Conservation (phyloP, 1,139 yeast genomes). For the Sugiyamaella xylanicola region DNA sequence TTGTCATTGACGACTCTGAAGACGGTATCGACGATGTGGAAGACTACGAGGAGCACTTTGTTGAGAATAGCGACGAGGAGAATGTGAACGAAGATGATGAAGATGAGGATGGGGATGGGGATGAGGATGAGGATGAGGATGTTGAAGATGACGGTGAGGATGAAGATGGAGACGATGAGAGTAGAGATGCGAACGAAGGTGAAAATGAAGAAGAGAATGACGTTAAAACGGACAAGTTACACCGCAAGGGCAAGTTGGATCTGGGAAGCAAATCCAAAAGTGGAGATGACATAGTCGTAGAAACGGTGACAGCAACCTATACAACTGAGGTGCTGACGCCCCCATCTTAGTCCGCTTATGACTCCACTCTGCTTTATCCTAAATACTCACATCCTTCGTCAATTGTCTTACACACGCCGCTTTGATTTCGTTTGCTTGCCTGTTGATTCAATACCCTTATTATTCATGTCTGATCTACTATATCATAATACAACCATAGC, state of each 20-base stretch:
- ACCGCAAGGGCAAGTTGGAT: background rate
- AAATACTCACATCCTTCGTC: too few relatives aligned
- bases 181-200: slow-evolving; percentile 6
- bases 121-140: slow-evolving; percentile 14
- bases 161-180: slow-evolving; percentile 9
- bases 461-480: background rate
- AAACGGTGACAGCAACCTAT: too few relatives aligned
- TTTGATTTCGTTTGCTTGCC: background rate
- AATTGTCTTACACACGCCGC: too few relatives aligned
- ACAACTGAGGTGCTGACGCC: background rate
- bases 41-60: slow-evolving; percentile 7
- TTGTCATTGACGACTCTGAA: slow-evolving; percentile 1
- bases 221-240: too few relatives aligned
- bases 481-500: background rate
- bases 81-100: slow-evolving; percentile 6
- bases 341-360: too few relatives aligned
- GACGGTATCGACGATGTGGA: slow-evolving; percentile 14
- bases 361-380: too few relatives aligned
- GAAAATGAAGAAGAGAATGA: background rate
- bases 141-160: slow-evolving; percentile 10
- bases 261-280: background rate
- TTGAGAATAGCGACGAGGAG: slow-evolving; percentile 5
- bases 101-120: background rate
- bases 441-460: background rate
- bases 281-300: background rate